These are phyloP conservation scores for Penicillium sp. DNA, from an alignment of 2,329 filamentous ascomycete species.

Conservation along the genomic window DNA sequence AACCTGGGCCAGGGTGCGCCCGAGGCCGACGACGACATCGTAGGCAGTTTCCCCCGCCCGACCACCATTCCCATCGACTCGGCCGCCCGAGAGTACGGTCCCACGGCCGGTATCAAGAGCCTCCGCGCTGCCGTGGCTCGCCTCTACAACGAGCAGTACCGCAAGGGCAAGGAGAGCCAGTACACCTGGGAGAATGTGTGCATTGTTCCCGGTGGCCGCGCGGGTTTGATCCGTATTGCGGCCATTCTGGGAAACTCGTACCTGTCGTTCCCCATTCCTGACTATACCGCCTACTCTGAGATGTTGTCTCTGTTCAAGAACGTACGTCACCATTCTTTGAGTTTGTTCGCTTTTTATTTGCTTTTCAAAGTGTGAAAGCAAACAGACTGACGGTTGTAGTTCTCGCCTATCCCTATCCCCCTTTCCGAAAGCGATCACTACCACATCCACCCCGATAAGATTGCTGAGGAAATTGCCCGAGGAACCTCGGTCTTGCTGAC, in stretches of 20 bases:
- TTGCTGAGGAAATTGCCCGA: conserved; percentile 83
- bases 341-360: neutral
- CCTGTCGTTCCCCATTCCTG: conserved; percentile 87
- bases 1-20: conserved; percentile 93
- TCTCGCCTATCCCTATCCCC: conserved; percentile 81
- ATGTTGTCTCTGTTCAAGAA: conserved; percentile 96
- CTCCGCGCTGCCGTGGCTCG: conserved; percentile 83
- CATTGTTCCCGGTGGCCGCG: conserved; percentile 89
- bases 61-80: conserved; percentile 72
- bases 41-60: conserved; percentile 81
- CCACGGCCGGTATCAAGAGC: conserved; percentile 89
- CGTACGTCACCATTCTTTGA: conserved; percentile 27
- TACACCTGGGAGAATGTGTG: conserved; percentile 98
- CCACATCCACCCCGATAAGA: conserved; percentile 89
- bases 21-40: conserved; percentile 89
- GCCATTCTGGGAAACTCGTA: conserved; percentile 91
- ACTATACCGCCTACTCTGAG: conserved; percentile 97
- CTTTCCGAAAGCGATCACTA: conserved; percentile 82
- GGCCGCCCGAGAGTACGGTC: conserved; percentile 81
- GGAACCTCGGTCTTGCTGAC: conserved; percentile 87
- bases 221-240: conserved; percentile 89
- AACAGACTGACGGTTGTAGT: conserved; percentile 45
- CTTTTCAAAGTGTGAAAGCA: neutral
- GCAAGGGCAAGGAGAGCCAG: conserved; percentile 78
- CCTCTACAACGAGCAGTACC: conserved; percentile 90